Base-by-base conservation (phyloP, 106 monocot species). In the Dendrobium nobile region DNA sequence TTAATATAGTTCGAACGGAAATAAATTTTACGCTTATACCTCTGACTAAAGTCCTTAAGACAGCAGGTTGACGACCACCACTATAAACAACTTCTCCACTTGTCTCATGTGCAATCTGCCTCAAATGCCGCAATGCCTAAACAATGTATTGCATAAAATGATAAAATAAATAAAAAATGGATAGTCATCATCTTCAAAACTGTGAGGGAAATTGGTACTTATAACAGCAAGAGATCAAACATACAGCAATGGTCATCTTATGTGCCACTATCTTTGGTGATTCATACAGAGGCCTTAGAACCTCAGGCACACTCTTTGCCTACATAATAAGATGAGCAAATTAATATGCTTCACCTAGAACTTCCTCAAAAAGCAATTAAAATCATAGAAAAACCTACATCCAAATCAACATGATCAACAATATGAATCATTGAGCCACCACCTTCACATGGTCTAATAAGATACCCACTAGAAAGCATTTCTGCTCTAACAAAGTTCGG, bases 371-470 rank as follows among this genome's bases (percentile, higher is more conserved):
- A 67, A 75, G 6, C 26, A 16, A 67, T 77, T 78, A 41, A 41
- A 54, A 55, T 56, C 44, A 44, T 20, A 20, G 33, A 33, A 26
- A 58, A 54, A 80, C 89, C 77, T 77, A 99, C 98, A 85, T 99
- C 91, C 81, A 95, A 86, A 78, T 99, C 92, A 54, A 99, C 78
- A 85, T 99, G 98, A 86, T 99, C 98, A 33, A 99, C 98, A 82
- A 99, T 99, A 82, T 95, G 93, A 75, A 99, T 95, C 91, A 99
- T 99, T 17, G 98, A 95, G 11, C 98, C 98, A 77, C 95, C 95
- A 51, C 98, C 98, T 72, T 99, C 98, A 48, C 98, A 99, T 20
- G 95, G 95, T 27, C 95, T 85, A 79, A 99, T 99, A 77, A 99
- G 86, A 86, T 90, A 95, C 20, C 98, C 95, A 86, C 98, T 99